phyloP scores from a whole-genome alignment of 495 filamentous ascomycete genomes.

The Lophiostoma macrostomum region DNA sequence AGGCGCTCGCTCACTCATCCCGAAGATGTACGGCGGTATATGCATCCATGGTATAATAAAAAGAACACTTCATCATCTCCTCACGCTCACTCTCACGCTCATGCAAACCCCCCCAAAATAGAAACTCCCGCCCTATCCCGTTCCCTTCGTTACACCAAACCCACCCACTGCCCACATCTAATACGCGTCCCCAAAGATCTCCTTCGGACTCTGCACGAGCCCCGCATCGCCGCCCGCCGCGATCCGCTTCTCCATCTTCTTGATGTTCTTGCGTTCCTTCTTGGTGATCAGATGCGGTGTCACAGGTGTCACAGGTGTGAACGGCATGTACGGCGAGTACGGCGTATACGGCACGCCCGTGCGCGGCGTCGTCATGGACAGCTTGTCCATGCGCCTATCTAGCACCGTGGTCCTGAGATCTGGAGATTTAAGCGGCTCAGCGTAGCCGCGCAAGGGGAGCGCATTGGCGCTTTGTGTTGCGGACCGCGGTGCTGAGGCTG shows the following conservation, averaged over 20 bases:
- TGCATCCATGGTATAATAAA: too few relatives aligned
- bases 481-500: conserved; percentile 3
- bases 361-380: conserved; percentile 58
- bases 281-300: conserved; percentile 73
- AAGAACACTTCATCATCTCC: too few relatives aligned
- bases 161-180: not conserved
- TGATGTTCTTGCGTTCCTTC: conserved; percentile 68
- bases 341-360: conserved; percentile 73
- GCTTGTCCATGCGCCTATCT: conserved; percentile 57
- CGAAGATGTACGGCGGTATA: too few relatives aligned
- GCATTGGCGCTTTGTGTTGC: conserved; percentile 19
- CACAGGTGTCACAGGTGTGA: conserved; percentile 80
- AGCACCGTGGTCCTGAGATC: conserved; percentile 52
- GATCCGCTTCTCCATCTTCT: conserved; percentile 57
- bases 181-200: conserved; percentile 54
- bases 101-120: too few relatives aligned
- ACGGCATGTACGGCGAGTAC: conserved; percentile 90
- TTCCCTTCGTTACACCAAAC: too few relatives aligned
- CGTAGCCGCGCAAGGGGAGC: conserved; percentile 32
- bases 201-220: conserved; percentile 56
- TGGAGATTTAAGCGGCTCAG: conserved; percentile 49
- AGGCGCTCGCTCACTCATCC: too few relatives aligned
- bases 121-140: too few relatives aligned
- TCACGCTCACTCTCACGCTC: too few relatives aligned
- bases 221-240: conserved; percentile 51